Evolutionary conservation across 2,329 filamentous ascomycete genomes (phyloP).

Genomic region (Fusarium burgessii): DNA sequence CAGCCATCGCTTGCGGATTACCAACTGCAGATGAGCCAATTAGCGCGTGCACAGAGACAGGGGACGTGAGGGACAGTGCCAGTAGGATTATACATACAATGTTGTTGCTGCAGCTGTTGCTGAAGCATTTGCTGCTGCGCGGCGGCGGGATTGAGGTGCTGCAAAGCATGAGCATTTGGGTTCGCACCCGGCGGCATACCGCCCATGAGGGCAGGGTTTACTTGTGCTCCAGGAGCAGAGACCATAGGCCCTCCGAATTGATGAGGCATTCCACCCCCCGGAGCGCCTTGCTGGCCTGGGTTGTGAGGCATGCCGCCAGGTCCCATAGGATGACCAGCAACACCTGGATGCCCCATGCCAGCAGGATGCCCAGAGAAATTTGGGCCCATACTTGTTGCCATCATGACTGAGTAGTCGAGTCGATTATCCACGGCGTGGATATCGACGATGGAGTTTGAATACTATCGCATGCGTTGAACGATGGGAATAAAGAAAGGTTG

Average conservation of each 20-base stretch:
- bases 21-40: slow-evolving; percentile 46
- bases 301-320: slow-evolving; percentile 72
- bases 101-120: slow-evolving; percentile 58
- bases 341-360: slow-evolving; percentile 78
- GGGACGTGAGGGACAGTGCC: slow-evolving; percentile 8
- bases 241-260: slow-evolving; percentile 77
- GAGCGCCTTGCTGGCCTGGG: slow-evolving; percentile 75
- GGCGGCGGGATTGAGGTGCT: slow-evolving; percentile 76
- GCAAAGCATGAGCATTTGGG: slow-evolving; percentile 76
- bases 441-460: slow-evolving; percentile 61
- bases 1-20: slow-evolving; percentile 54
- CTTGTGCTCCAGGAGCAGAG: slow-evolving; percentile 77
- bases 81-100: slow-evolving; percentile 48
- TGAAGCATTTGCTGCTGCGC: slow-evolving; percentile 69
- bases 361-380: slow-evolving; percentile 75
- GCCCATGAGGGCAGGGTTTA: slow-evolving; percentile 81
- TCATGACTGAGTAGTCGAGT: slow-evolving; percentile 65
- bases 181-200: slow-evolving; percentile 78
- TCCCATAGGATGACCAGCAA: slow-evolving; percentile 73
- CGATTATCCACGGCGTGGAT: slow-evolving; percentile 71
- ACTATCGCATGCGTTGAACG: slow-evolving; percentile 57
- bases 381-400: slow-evolving; percentile 73
- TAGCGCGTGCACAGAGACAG: slow-evolving; percentile 26
- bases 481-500: slow-evolving; percentile 21
- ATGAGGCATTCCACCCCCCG: slow-evolving; percentile 73